A percentile compares a stretch with the other conserved stretches of the same genome.
Evolutionary conservation across 495 filamentous ascomycete genomes (phyloP).

Genomic region (Aspergillus asperescens): DNA sequence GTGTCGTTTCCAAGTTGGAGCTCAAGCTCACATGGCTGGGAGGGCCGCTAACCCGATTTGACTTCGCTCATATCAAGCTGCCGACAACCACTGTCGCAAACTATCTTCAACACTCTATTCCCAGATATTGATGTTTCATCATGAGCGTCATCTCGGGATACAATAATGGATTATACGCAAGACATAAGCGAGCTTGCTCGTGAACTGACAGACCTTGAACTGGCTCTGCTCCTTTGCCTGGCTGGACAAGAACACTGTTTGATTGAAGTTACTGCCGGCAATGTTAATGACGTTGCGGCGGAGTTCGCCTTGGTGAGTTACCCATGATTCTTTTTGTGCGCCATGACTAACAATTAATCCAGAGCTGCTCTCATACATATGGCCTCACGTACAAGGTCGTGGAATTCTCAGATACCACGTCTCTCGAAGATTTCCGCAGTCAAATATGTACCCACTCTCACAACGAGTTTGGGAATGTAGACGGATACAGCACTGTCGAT

Average conservation of each 20-base stretch:
- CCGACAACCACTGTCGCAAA: background rate
- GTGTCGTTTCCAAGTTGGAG: conserved; percentile 17
- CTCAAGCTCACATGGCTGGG: conserved; percentile 17
- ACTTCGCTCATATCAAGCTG: background rate
- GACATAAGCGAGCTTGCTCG: conserved; percentile 58
- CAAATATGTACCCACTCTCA: conserved; percentile 51
- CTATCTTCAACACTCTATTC: background rate
- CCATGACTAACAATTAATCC: conserved; percentile 13
- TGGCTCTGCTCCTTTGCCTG: conserved; percentile 77
- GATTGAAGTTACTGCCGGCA: conserved; percentile 62
- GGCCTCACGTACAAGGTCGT: conserved; percentile 61
- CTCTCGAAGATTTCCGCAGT: conserved; percentile 72
- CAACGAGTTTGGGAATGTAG: conserved; percentile 13
- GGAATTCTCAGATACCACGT: conserved; percentile 64
- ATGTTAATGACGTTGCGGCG: conserved; percentile 57
- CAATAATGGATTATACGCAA: conserved; percentile 51
- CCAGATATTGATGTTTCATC: background rate
- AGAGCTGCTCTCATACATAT: conserved; percentile 68
- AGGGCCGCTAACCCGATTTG: conserved; percentile 16
- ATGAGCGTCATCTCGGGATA: background rate
- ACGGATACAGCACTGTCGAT: conserved; percentile 55
- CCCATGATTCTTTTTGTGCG: too few relatives aligned
- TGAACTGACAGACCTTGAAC: conserved; percentile 78
- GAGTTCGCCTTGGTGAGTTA: conserved; percentile 64
- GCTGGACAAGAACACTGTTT: conserved; percentile 80